Evolutionary conservation across 2,329 filamentous ascomycete species (phyloP).

Genomic region (Aureobasidium sp.): DNA sequence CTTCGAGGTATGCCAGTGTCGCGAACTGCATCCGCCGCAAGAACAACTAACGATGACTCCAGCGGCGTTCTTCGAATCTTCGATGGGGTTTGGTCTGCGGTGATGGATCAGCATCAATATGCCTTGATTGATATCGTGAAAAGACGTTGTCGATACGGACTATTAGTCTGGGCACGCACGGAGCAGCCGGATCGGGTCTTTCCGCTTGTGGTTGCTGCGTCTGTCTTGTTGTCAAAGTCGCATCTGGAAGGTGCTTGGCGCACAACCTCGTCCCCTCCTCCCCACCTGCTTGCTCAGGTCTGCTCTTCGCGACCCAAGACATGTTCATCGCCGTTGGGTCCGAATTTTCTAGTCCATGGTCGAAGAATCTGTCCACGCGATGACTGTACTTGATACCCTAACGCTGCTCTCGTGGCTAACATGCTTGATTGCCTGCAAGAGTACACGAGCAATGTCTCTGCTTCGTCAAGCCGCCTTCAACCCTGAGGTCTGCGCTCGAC

Average conservation of each 20-base stretch:
- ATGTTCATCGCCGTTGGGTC: neutral
- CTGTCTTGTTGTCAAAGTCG: neutral
- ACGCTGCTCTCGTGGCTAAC: neutral
- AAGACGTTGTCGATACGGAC: conserved; percentile 8
- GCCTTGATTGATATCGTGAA: neutral
- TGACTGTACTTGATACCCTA: neutral
- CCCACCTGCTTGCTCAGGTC: neutral
- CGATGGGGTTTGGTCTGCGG: neutral
- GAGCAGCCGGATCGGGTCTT: conserved; percentile 1
- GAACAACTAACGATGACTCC: neutral
- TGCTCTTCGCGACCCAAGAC: neutral
- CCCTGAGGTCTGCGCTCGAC: neutral
- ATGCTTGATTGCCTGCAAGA: neutral
- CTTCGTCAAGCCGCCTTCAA: neutral
- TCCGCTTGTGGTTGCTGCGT: neutral
- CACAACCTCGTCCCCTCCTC: neutral
- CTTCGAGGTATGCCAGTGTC: neutral
- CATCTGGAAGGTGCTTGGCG: neutral
- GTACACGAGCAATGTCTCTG: conserved; percentile 1
- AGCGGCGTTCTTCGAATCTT: neutral
- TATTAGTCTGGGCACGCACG: neutral
- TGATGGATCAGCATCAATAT: neutral
- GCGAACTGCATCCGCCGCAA: neutral
- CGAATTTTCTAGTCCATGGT: neutral
- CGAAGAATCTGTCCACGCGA: neutral